These are phyloP conservation scores for Parasitella parasitica DNA, from an alignment of 371 early-diverging fungal genomes.

Conservation along the genomic window DNA sequence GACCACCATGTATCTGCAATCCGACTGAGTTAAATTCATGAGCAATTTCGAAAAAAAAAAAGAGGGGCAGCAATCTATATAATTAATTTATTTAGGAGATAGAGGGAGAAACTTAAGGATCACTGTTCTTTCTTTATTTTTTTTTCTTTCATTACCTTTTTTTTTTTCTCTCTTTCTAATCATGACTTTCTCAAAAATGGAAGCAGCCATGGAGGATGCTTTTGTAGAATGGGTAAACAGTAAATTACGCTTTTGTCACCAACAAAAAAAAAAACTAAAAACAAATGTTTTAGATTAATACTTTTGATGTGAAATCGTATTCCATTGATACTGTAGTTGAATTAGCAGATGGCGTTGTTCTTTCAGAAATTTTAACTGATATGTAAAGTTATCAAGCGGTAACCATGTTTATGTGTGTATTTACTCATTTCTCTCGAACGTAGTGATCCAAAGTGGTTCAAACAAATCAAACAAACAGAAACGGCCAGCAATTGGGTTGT, in stretches of 20 bases:
- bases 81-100: not conserved
- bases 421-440: not conserved
- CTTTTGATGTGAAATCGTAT: slow-evolving; percentile 66
- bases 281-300: slow-evolving; percentile 63
- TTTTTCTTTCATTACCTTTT: not conserved
- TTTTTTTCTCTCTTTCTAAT: not conserved
- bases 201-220: slow-evolving; percentile 53
- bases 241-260: not conserved
- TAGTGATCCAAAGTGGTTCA: slow-evolving; percentile 92
- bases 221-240: slow-evolving; percentile 56
- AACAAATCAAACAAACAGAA: slow-evolving; percentile 61
- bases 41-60: not conserved
- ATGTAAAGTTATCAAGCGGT: slow-evolving; percentile 62
- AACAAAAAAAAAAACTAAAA: not conserved
- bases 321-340: slow-evolving; percentile 68
- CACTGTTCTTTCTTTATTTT: not conserved
- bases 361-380: slow-evolving; percentile 79
- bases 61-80: slow-evolving; percentile 1
- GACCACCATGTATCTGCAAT: not conserved
- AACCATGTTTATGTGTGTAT: not conserved
- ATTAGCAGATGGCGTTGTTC: slow-evolving; percentile 77
- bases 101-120: not conserved
- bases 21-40: not conserved
- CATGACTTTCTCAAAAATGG: slow-evolving; percentile 52
- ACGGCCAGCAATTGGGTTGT: slow-evolving; percentile 87